These are phyloP conservation scores for Penicillium sp. DNA, from an alignment of 2,329 filamentous ascomycete genomes.

Conservation along the genomic window DNA sequence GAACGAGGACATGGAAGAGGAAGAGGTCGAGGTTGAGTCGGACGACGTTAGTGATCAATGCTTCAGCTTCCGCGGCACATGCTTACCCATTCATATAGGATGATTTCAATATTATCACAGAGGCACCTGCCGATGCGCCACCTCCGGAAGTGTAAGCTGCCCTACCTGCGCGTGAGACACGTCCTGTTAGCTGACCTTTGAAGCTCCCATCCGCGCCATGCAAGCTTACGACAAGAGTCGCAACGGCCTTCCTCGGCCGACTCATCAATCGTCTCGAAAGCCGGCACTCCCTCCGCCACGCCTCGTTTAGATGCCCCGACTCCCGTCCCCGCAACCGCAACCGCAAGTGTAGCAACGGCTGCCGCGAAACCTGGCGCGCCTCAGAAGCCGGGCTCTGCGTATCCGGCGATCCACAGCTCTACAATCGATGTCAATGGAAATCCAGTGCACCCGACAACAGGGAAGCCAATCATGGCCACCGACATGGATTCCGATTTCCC, in stretches of 20 bases:
- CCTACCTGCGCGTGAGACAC: conserved; percentile 1
- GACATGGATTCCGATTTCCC: conserved; percentile 76
- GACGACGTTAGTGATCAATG: conserved; percentile 40
- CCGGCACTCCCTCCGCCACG: conserved; percentile 39
- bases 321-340: conserved; percentile 30
- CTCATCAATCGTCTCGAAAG: conserved; percentile 33
- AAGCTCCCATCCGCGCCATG: conserved; percentile 47
- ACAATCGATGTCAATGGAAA: conserved; percentile 83
- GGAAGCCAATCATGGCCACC: conserved; percentile 81
- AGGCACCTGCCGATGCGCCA: conserved; percentile 48
- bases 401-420: conserved; percentile 71
- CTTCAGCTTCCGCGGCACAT: background rate
- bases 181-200: conserved; percentile 22
- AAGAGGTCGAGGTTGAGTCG: conserved; percentile 45
- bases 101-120: conserved; percentile 56
- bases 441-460: conserved; percentile 72
- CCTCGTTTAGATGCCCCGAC: conserved; percentile 39
- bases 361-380: conserved; percentile 39
- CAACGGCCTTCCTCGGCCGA: conserved; percentile 42
- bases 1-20: conserved; percentile 42
- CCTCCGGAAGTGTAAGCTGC: conserved; percentile 42
- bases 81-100: conserved; percentile 39
- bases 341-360: conserved; percentile 25
- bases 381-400: conserved; percentile 65
- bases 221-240: conserved; percentile 39